A percentile compares a stretch with the other conserved stretches of the same genome.
These are phyloP conservation scores for Backusella morwellensis DNA, from an alignment of 192 early-diverging fungal genomes.

Conservation along the genomic window DNA sequence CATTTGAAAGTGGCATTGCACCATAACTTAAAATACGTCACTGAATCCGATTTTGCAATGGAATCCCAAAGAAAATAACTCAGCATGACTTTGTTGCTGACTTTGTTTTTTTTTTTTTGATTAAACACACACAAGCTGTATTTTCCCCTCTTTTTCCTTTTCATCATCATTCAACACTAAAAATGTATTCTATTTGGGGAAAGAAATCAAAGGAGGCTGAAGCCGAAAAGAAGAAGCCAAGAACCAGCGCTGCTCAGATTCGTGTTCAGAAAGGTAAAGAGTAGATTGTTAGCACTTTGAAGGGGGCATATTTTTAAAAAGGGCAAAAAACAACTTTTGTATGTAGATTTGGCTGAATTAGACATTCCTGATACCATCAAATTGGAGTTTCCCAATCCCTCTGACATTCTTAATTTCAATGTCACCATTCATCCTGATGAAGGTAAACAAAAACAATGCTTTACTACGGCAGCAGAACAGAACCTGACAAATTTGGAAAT, in stretches of 20 bases:
- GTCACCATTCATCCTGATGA: conserved; percentile 86
- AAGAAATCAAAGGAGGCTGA: conserved; percentile 78
- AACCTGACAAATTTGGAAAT: conserved; percentile 9
- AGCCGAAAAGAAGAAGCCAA: conserved; percentile 74
- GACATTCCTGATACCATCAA: conserved; percentile 75
- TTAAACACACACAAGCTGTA: not conserved
- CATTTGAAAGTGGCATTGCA: too few species aligned
- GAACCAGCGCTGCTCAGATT: conserved; percentile 83
- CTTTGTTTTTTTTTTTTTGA: not conserved
- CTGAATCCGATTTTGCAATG: too few species aligned
- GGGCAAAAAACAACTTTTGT: not conserved
- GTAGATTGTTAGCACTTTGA: not conserved
- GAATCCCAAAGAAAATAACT: too few species aligned
- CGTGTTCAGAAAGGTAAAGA: conserved; percentile 88
- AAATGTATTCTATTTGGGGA: conserved; percentile 78
- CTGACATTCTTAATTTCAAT: conserved; percentile 81
- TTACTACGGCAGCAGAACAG: not conserved
- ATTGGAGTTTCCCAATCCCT: conserved; percentile 71
- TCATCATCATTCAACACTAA: not conserved
- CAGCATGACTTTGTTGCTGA: too few species aligned
- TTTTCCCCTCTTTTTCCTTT: not conserved
- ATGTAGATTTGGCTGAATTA: conserved; percentile 79
- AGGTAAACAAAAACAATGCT: conserved; percentile 42
- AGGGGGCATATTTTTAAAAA: not conserved
- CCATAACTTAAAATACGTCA: too few species aligned